Conservation (phyloP, 768 basidiomycete species). For the Dentipellis fragilis region DNA sequence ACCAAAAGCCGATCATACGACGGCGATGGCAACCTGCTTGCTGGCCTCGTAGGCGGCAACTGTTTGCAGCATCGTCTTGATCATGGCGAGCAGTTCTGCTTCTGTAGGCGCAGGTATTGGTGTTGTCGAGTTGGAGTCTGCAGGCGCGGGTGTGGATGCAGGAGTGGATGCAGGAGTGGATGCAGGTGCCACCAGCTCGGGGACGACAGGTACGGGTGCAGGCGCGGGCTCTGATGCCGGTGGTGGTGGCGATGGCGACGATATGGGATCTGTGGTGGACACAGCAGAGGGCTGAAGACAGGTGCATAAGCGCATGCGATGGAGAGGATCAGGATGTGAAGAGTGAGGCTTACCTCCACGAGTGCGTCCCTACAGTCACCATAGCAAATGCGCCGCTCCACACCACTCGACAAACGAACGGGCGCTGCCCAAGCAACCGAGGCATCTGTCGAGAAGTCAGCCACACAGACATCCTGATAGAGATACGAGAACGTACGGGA, state of each 20-base stretch:
- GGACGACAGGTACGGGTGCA: background rate
- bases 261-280: background rate
- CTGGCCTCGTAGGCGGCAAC: background rate
- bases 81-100: background rate
- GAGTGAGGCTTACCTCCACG: background rate
- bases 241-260: background rate
- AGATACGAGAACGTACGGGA: background rate
- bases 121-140: background rate
- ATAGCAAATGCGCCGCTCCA: background rate
- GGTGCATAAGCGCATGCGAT: background rate
- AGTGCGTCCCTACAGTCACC: background rate
- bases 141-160: background rate
- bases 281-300: background rate
- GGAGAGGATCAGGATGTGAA: background rate
- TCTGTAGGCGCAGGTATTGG: background rate
- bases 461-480: background rate
- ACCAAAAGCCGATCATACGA: background rate
- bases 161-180: background rate
- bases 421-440: no score
- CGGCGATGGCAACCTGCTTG: background rate
- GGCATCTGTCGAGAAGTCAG: no score
- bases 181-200: background rate
- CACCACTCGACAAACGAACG: background rate
- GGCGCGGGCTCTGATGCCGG: background rate
- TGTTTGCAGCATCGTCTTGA: background rate